Evolutionary conservation across 768 basidiomycete genomes (phyloP), one percentile per base, ranked within the genome.

Genomic region (Boletus edulis): DNA sequence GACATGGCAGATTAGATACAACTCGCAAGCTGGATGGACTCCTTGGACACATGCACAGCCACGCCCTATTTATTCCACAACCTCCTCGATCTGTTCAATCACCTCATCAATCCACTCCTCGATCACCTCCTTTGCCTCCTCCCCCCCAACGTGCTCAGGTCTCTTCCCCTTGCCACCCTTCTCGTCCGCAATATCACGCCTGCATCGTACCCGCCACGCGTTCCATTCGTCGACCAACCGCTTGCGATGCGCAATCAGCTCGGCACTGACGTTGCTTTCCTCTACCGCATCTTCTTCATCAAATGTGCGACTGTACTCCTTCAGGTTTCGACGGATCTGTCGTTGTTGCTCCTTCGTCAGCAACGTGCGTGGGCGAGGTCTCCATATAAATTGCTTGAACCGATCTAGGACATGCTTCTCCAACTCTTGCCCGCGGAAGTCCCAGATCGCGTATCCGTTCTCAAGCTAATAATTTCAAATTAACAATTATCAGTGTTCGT

Each of bases 331-430:
- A 56, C 92, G 83, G 54, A 99, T 84, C 49, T 81, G 82, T 60
- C 86, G 86, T 67, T 97, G 93, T 56, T 94, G 85, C 48, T 97
- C 94, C 68, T 89, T 92, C 46, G 85, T 80, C 54, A 99, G 79
- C 48, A 98, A 75, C 4, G 91, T 89, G 12, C 85, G 83, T 5
- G 97, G 93, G n/a, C 97, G 87, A 24, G 96, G 95, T 35, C 97
- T 87, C 96, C 96, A 99, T 58, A 98, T 82, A 74, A 98, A 94
- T 72, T 99, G 97, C 78, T 99, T 99, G 83, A 99, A 98, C 53
- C 89, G 85, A 69, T 98, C 97, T 58, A 89, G 78, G 54, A 94
- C 84, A 48, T 87, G 86, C 69, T 91, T 90, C 68, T 89, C 81
- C n/a, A 94, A 78, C 70, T 96, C 92, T 71, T 92, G 88, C n/a